phyloP scores from a whole-genome alignment of 2,329 filamentous ascomycete genomes.

The Zymoseptoria tritici region DNA sequence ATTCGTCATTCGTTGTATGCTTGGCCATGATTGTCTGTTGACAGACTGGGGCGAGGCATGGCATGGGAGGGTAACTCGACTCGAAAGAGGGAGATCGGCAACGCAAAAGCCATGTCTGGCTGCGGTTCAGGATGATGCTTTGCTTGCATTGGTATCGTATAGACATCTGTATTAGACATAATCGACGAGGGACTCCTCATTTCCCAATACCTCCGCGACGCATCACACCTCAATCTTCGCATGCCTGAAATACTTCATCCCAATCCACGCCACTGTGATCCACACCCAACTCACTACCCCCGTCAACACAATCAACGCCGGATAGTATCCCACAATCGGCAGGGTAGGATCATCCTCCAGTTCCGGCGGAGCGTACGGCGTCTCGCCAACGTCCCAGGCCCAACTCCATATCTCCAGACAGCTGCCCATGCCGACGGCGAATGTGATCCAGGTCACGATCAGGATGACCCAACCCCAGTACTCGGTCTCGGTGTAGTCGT shows the following conservation, averaged over 20 bases:
- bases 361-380: constrained; percentile 89
- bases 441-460: constrained; percentile 86
- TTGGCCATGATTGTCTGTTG: too few species aligned
- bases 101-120: too few species aligned
- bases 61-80: too few species aligned
- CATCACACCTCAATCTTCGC: constrained; percentile 68
- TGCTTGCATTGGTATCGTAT: too few species aligned
- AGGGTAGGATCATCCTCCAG: constrained; percentile 90
- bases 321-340: constrained; percentile 95
- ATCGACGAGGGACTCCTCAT: not conserved
- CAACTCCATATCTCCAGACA: constrained; percentile 94
- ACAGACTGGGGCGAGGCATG: too few species aligned
- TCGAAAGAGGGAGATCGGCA: too few species aligned
- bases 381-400: constrained; percentile 98
- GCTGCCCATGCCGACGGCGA: constrained; percentile 93
- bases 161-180: not conserved
- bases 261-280: constrained; percentile 95
- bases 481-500: constrained; percentile 91
- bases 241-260: constrained; percentile 99
- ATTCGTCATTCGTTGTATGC: too few species aligned
- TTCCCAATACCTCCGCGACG: not conserved
- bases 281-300: constrained; percentile 98
- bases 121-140: too few species aligned
- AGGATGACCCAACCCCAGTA: constrained; percentile 98
- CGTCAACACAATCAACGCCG: constrained; percentile 84